These are phyloP conservation scores for Moricandia moricandioides DNA, from an alignment of 345 rosid genomes.

Conservation along the genomic window DNA sequence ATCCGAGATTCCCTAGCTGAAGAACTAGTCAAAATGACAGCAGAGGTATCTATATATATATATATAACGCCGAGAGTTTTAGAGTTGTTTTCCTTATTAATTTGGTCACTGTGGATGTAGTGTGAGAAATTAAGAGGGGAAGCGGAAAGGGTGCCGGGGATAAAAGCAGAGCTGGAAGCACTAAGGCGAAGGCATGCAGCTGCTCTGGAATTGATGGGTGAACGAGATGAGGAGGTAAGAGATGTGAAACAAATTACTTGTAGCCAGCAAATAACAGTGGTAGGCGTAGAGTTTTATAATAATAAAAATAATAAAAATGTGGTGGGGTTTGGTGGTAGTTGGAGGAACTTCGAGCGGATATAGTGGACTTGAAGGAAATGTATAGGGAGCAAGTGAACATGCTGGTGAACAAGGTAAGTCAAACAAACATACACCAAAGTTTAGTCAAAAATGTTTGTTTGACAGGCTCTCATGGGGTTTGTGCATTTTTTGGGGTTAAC, in stretches of 20 bases:
- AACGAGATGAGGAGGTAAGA: conserved; percentile 96
- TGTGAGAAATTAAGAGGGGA: conserved; percentile 82
- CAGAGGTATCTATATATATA: conserved; percentile 46
- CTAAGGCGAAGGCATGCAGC: conserved; percentile 92
- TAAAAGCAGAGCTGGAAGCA: conserved; percentile 90
- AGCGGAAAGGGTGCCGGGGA: conserved; percentile 67
- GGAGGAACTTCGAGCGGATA: conserved; percentile 98
- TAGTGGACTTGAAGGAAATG: conserved; percentile 98
- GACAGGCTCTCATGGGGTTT: conserved; percentile 8
- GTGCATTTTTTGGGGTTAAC: conserved; percentile 6
- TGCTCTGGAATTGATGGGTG: conserved; percentile 98
- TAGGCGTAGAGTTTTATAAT: background rate
- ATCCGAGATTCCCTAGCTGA: conserved; percentile 97
- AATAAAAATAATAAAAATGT: background rate
- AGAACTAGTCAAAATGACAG: conserved; percentile 95
- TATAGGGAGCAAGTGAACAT: conserved; percentile 98
- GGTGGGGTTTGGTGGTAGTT: conserved; percentile 51
- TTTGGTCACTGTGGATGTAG: conserved; percentile 45
- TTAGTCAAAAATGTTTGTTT: background rate
- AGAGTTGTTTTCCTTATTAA: background rate
- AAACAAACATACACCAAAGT: background rate
- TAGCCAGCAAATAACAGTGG: background rate
- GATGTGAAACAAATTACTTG: background rate
- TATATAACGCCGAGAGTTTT: background rate
- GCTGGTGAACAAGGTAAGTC: conserved; percentile 89